Base-by-base conservation (phyloP, 106 monocot species). In the Acorus gramineus region DNA sequence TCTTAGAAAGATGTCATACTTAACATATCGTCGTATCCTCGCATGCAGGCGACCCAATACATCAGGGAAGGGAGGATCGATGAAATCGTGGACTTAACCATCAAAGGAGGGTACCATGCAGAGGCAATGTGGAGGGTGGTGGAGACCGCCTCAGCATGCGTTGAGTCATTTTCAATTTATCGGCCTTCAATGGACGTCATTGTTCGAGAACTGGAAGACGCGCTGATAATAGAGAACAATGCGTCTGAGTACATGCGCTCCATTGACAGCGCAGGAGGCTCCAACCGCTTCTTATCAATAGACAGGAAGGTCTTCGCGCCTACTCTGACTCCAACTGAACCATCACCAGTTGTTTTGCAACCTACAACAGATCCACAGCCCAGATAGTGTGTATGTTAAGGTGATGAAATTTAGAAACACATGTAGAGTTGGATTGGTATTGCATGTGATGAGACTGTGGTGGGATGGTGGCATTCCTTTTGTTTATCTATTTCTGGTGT, bases 201-300 rank as follows among this genome's bases (percentile, higher is more conserved):
- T 46, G 80, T 85, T 6, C 73, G 85, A 2, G 85, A 85, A 62
- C 74, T 85, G 7, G 85, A 85, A 61, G 85, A 85, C 44, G 80
- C 85, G 4, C 60, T 85, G 57, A 85, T 81, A 52, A 85, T 85
- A 4, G 85, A 85, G 56, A 85, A 85, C 55, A 85, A 85, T 47
- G 85, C 85, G 2, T 85, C 85, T 0, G 85, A 85, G 71, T 85
- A 85, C 61, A 85, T 85, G 85, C 70, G 77, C 43, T 85, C 85
- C 43, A 85, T 85, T 7, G 80, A 85, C 9, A 81, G 80, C 65
- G 62, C 68, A 2, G 77, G 77, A 42, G 80, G 84, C 7, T 85
- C 85, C 2, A 84, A 81, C 52, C 80, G 80, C 11, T 82, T 56
- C 61, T 57, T 66, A 7, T 72, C 76, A 0, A 4, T 71, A 1